Evolutionary conservation across 495 filamentous ascomycete species (phyloP).

Genomic region (Penicillium riverlandense): DNA sequence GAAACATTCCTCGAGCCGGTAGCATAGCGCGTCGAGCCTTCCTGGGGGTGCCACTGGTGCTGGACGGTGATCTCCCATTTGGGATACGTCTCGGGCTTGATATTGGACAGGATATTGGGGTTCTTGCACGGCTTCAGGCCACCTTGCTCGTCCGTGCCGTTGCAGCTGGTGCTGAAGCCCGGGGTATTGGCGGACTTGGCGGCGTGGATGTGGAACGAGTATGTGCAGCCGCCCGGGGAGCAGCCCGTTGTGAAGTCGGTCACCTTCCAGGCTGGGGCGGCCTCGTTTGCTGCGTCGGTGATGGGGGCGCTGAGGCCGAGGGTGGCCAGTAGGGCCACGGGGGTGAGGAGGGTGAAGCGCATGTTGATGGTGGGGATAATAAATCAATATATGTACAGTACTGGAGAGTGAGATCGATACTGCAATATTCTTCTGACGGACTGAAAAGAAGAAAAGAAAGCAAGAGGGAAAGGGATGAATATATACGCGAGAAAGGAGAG

Average conservation of each 20-base stretch:
- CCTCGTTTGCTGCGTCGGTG: slow-evolving; percentile 11
- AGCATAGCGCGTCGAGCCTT: slow-evolving; percentile 5
- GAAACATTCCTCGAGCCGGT: slow-evolving; percentile 2
- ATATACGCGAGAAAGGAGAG: too few relatives aligned
- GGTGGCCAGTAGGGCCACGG: slow-evolving; percentile 16
- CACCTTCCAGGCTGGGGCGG: slow-evolving; percentile 24
- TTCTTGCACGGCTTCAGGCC: not conserved
- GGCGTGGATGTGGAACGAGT: not conserved
- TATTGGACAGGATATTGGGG: not conserved
- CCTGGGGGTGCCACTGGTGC: slow-evolving; percentile 22
- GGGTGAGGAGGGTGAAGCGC: slow-evolving; percentile 19
- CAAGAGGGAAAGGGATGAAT: too few relatives aligned
- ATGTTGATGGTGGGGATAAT: not conserved
- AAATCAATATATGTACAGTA: too few relatives aligned
- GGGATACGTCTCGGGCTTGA: not conserved
- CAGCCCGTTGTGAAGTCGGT: slow-evolving; percentile 16
- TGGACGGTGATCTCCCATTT: slow-evolving; percentile 16
- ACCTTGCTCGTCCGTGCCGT: not conserved
- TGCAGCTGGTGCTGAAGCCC: not conserved
- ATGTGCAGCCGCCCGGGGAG: not conserved
- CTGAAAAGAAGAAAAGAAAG: too few relatives aligned
- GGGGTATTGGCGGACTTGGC: not conserved
- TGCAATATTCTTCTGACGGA: too few relatives aligned
- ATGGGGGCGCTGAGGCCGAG: slow-evolving; percentile 8
- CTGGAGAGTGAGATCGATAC: too few relatives aligned